phyloP scores from a whole-genome alignment of 225 moss, liverwort and hornwort species.

The Marchantia paleacea region DNA sequence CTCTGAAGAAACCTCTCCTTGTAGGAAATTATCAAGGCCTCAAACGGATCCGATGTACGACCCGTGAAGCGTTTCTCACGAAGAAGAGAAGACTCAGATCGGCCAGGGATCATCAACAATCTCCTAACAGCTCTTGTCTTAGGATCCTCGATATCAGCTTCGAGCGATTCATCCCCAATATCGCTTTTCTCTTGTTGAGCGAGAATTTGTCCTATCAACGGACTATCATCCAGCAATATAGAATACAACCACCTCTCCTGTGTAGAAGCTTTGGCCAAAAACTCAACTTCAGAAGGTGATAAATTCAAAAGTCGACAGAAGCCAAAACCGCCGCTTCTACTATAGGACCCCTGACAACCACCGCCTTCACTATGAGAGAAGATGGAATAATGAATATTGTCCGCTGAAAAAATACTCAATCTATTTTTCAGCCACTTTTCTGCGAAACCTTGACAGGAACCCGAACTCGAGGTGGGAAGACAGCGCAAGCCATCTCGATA shows the following conservation, averaged over 20 bases:
- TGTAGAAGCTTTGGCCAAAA: constrained; percentile 53
- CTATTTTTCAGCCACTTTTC: constrained; percentile 69
- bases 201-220: constrained; percentile 44
- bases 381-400: constrained; percentile 64
- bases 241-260: constrained; percentile 69
- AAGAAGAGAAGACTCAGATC: constrained; percentile 43
- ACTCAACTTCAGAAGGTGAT: constrained; percentile 65
- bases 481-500: constrained; percentile 83
- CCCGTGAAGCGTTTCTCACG: constrained; percentile 52
- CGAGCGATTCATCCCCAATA: constrained; percentile 22
- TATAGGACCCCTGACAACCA: constrained; percentile 6
- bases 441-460: constrained; percentile 66
- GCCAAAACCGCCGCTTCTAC: constrained; percentile 60
- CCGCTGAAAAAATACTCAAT: constrained; percentile 66
- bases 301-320: constrained; percentile 63
- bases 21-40: constrained; percentile 61
- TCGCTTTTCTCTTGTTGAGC: constrained; percentile 22
- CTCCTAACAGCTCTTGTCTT: constrained; percentile 65
- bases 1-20: constrained; percentile 61
- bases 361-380: constrained; percentile 28
- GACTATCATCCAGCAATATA: constrained; percentile 42
- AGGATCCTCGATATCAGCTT: constrained; percentile 54
- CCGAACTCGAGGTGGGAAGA: constrained; percentile 66
- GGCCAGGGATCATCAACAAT: constrained; percentile 60
- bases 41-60: constrained; percentile 60